These are phyloP conservation scores for Trametes coccinea DNA, from an alignment of 768 basidiomycete species.

Conservation along the genomic window DNA sequence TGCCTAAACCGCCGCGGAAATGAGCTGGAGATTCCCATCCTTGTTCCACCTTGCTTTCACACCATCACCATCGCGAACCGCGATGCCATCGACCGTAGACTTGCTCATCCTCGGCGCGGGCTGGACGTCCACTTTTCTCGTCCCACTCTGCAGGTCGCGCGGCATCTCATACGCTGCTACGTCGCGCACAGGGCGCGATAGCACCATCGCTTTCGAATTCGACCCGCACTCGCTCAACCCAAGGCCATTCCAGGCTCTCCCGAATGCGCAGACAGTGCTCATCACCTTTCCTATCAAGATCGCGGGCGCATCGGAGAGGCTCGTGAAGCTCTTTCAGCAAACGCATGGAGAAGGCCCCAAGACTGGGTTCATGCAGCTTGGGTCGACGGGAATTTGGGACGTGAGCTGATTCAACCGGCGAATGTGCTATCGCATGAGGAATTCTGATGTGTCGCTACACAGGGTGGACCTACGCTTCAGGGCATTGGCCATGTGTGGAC, in stretches of 20 bases:
- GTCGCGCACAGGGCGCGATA: conserved; percentile 49
- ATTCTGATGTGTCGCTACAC: not conserved
- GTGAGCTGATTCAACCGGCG: conserved; percentile 37
- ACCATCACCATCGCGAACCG: conserved; percentile 10
- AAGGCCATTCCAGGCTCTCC: conserved; percentile 47
- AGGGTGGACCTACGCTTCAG: conserved; percentile 33
- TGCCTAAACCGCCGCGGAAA: too few species aligned
- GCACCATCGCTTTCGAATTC: conserved; percentile 56
- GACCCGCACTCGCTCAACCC: conserved; percentile 47
- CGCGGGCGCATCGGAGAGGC: conserved; percentile 45
- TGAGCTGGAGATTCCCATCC: not conserved
- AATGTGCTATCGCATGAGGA: not conserved
- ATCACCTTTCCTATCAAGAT: conserved; percentile 57
- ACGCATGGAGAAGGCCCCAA: conserved; percentile 33
- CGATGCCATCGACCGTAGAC: conserved; percentile 38
- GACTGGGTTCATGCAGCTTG: conserved; percentile 57
- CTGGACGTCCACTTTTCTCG: conserved; percentile 64
- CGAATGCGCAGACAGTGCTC: conserved; percentile 54
- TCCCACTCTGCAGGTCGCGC: conserved; percentile 48
- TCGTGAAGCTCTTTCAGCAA: conserved; percentile 47
- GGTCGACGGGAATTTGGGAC: conserved; percentile 62
- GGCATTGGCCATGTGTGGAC: conserved; percentile 39
- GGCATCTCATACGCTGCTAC: conserved; percentile 51
- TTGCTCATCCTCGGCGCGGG: conserved; percentile 66
- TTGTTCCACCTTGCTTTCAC: not conserved